Conservation (phyloP, 139 green algal genomes). For the Coelastrella sp. region DNA sequence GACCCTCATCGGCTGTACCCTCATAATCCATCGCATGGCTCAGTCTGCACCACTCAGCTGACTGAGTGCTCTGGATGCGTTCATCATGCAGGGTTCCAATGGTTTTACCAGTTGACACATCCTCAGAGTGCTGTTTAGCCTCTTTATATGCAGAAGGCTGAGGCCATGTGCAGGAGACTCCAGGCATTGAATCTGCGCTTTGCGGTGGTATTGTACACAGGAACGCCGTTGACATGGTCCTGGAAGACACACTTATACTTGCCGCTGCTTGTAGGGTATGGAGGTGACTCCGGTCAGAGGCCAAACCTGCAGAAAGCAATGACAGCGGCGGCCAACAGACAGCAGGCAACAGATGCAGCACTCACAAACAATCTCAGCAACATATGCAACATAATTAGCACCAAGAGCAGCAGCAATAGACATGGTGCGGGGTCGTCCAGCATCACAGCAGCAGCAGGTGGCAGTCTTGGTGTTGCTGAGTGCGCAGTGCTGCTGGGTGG, state of each 20-base stretch:
- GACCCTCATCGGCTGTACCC: not conserved
- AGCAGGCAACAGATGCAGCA: not conserved
- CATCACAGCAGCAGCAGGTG: not conserved
- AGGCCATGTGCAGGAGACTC: not conserved
- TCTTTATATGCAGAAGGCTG: not conserved
- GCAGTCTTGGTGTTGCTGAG: not conserved
- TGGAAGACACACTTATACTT: not conserved
- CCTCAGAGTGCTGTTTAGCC: too few relatives aligned
- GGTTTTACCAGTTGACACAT: not conserved
- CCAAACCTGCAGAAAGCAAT: not conserved
- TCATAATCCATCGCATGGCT: not conserved
- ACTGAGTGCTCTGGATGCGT: not conserved
- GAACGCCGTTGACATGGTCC: not conserved
- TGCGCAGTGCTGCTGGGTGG: slow-evolving; percentile 28
- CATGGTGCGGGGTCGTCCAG: not conserved
- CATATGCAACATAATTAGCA: not conserved
- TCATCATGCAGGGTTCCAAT: not conserved
- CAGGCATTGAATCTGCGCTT: not conserved
- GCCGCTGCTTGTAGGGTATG: slow-evolving; percentile 17
- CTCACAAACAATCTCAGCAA: not conserved
- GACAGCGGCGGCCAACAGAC: slow-evolving; percentile 5
- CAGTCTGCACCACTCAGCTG: not conserved
- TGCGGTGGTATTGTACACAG: not conserved
- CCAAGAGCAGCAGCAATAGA: not conserved
- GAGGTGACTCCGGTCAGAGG: not conserved